These are phyloP conservation scores for Lasiodiplodia hormozganensis DNA, from an alignment of 2,329 filamentous ascomycete genomes.

Conservation along the genomic window DNA sequence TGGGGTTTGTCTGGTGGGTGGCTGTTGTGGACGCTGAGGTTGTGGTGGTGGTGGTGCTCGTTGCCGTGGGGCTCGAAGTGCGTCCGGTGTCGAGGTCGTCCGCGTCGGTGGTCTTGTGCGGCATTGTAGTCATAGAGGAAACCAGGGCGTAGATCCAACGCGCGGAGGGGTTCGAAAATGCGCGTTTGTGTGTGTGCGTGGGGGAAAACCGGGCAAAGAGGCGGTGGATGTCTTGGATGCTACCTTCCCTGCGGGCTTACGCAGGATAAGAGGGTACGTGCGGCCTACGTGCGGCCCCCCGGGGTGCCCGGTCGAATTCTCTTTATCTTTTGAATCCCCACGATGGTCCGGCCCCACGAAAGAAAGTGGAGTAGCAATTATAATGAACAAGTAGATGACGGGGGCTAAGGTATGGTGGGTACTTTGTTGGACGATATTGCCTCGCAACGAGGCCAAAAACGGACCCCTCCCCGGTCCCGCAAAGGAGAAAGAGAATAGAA, in stretches of 20 bases:
- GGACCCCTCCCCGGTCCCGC: background rate
- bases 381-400: background rate
- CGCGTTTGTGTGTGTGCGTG: background rate
- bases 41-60: background rate
- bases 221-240: background rate
- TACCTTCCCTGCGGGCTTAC: background rate
- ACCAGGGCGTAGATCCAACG: background rate
- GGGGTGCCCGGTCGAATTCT: background rate
- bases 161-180: background rate
- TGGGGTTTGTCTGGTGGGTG: background rate
- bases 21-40: background rate
- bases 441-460: background rate
- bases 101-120: constrained; percentile 7
- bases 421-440: background rate
- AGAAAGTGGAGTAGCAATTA: background rate
- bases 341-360: background rate
- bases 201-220: background rate
- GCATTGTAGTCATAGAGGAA: constrained; percentile 9
- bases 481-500: background rate
- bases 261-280: background rate
- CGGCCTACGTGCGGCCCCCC: background rate
- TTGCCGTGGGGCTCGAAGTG: background rate
- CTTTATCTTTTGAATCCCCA: background rate
- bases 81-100: background rate
- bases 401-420: background rate